Conservation (phyloP, 257 asterid genomes). For the Nicotiana sylvestris region DNA sequence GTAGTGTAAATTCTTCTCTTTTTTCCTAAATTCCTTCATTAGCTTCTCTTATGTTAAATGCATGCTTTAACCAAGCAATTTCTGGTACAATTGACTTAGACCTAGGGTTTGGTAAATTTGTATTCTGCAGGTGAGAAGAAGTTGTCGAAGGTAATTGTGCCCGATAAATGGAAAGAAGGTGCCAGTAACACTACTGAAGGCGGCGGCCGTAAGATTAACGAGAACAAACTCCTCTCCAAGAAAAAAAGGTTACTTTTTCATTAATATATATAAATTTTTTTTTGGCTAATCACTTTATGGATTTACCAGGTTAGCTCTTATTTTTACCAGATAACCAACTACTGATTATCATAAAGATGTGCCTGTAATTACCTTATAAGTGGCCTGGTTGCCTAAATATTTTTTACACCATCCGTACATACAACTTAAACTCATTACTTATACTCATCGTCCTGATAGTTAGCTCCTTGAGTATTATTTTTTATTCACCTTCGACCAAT, state of each 20-base stretch:
- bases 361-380: too few relatives aligned
- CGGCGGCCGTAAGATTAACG: slow-evolving; percentile 97
- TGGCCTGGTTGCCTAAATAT: too few relatives aligned
- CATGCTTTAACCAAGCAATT: background rate
- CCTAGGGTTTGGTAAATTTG: slow-evolving; percentile 35
- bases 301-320: too few relatives aligned
- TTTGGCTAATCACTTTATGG: background rate
- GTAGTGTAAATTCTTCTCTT: background rate
- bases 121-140: slow-evolving; percentile 78
- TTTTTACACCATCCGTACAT: too few relatives aligned
- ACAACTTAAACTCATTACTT: background rate
- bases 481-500: background rate
- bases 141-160: slow-evolving; percentile 88
- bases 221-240: slow-evolving; percentile 97
- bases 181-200: slow-evolving; percentile 85
- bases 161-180: slow-evolving; percentile 98
- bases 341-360: too few relatives aligned
- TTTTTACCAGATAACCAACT: too few relatives aligned
- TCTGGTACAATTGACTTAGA: background rate
- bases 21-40: background rate
- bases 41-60: background rate
- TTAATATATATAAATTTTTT: too few relatives aligned
- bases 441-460: background rate
- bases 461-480: background rate
- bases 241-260: slow-evolving; percentile 46